Evolutionary conservation across 345 rosid genomes (phyloP), one percentile per base, ranked within the genome.

Genomic region (Stellera chamaejasme): DNA sequence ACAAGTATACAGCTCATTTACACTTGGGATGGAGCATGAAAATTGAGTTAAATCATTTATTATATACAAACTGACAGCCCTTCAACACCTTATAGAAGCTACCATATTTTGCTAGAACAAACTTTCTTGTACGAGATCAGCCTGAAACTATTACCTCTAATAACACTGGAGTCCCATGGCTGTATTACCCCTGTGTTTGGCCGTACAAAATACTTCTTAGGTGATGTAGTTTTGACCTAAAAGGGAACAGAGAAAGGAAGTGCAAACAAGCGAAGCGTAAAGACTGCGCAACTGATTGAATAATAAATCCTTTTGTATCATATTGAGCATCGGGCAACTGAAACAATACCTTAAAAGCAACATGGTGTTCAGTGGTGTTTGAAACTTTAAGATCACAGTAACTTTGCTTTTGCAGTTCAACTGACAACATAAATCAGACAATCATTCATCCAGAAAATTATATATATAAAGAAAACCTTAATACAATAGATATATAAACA

Each of bases 191-290:
- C 86, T 23, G 88, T 79, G 75, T 88, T 88, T 26, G 96, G 96
- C 71, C 96, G 75, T 46, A 88, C 96, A 64, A 81, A 88, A 79
- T 88, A 88, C 85, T 85, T 88, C 73, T 81, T 88, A 1, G 96
- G 96, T 48, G 90, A 85, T 62, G 96, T 88, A 27, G 96, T 88
- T 75, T 88, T 88, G 58, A 88, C 96, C 96, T 88, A 56, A 58
- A 48, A 56, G 27, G 48, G 36, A 32, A 19, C 55, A 48, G 15
- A 43, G 27, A 6, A 15, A n/a, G 10, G 52, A 28, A 49, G 39
- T 32, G 9, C 9, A 32, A 32, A 32, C 61, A 10, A 64, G 53
- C 54, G 8, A 32, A 32, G 7, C 7, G 9, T 32, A 32, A 5
- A 32, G 5, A 32, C 3, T 5, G 39, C 2, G 9, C 23, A 32